Percentiles rank a stretch among this genome's conserved stretches.
These are phyloP conservation scores for Lachancea sp. DNA, from an alignment of 805 yeast species.

Conservation along the genomic window DNA sequence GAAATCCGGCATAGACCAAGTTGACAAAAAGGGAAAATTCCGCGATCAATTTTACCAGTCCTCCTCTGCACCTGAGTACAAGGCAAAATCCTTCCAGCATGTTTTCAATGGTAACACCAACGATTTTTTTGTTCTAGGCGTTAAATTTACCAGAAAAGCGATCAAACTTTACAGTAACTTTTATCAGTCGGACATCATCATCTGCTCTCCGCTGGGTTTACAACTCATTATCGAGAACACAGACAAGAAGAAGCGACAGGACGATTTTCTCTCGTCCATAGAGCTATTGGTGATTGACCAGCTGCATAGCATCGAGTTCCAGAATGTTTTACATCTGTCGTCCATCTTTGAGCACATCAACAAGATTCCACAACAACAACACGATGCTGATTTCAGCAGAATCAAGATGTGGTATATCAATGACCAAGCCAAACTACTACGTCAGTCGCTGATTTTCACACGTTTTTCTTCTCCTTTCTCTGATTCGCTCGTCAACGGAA, in stretches of 20 bases:
- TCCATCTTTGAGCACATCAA: conserved; percentile 64
- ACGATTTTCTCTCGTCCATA: conserved; percentile 82
- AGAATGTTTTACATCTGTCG: conserved; percentile 85
- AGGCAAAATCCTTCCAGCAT: conserved; percentile 78
- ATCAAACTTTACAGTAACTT: conserved; percentile 78
- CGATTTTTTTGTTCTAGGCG: conserved; percentile 87
- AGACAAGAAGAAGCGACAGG: conserved; percentile 51
- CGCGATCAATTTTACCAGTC: conserved; percentile 58
- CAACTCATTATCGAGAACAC: conserved; percentile 68
- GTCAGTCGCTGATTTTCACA: conserved; percentile 76
- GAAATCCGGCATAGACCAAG: conserved; percentile 62
- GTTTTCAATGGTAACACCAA: conserved; percentile 83
- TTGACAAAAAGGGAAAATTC: conserved; percentile 77
- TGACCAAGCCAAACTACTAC: conserved; percentile 61
- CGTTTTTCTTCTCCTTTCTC: conserved; percentile 77
- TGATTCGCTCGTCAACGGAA: conserved; percentile 50
- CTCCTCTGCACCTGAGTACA: conserved; percentile 41
- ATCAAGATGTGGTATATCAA: conserved; percentile 90
- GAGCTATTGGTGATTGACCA: conserved; percentile 78
- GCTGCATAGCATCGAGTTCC: conserved; percentile 81
- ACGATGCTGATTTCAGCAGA: conserved; percentile 83
- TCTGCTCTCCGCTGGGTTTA: conserved; percentile 90
- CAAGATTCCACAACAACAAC: conserved; percentile 69
- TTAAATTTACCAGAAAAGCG: conserved; percentile 83
- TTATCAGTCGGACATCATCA: conserved; percentile 74